Conservation (phyloP, 2,329 filamentous ascomycete species). For the Cucurbitaria berberidis region DNA sequence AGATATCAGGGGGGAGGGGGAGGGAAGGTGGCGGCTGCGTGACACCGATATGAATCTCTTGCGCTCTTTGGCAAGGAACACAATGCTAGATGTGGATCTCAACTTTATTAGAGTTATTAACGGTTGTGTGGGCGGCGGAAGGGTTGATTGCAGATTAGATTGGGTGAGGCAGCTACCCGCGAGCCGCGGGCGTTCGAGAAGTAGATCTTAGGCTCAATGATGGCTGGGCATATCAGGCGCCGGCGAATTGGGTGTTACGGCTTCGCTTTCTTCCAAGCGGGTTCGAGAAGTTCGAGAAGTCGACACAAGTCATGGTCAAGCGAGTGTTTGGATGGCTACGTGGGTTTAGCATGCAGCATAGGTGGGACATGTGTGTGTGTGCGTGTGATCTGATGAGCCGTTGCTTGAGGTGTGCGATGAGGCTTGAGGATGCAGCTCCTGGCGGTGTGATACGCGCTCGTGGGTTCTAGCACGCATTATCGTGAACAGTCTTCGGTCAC, state of each 20-base stretch:
- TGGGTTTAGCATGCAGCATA: slow-evolving; percentile 15
- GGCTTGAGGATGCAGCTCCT: slow-evolving; percentile 19
- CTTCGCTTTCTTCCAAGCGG: slow-evolving; percentile 29
- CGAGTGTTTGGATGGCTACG: slow-evolving; percentile 5
- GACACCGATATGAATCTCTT: slow-evolving; percentile 12
- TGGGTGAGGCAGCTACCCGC: slow-evolving; percentile 19
- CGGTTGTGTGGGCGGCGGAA: slow-evolving; percentile 19
- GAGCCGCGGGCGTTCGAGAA: slow-evolving; percentile 27
- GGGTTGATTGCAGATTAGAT: slow-evolving; percentile 27
- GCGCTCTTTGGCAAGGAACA: slow-evolving; percentile 15
- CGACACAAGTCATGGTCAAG: slow-evolving; percentile 18
- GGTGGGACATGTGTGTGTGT: slow-evolving; percentile 9
- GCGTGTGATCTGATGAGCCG: slow-evolving; percentile 34
- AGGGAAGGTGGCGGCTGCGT: slow-evolving; percentile 1
- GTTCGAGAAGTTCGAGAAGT: slow-evolving; percentile 39
- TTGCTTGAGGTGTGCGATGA: slow-evolving; percentile 15
- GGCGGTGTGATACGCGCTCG: slow-evolving; percentile 28
- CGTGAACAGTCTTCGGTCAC: slow-evolving; percentile 16
- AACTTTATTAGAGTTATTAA: slow-evolving; percentile 40
- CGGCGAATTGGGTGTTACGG: slow-evolving; percentile 33
- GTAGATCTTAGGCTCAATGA: slow-evolving; percentile 46
- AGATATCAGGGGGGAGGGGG: slow-evolving; percentile 4
- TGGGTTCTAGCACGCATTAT: slow-evolving; percentile 22
- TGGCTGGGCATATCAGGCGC: slow-evolving; percentile 24
- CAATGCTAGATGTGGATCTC: slow-evolving; percentile 33